Percentiles rank a stretch among this genome's conserved stretches.
Evolutionary conservation across 106 monocot genomes (phyloP).

Genomic region (Acorus calamus): DNA sequence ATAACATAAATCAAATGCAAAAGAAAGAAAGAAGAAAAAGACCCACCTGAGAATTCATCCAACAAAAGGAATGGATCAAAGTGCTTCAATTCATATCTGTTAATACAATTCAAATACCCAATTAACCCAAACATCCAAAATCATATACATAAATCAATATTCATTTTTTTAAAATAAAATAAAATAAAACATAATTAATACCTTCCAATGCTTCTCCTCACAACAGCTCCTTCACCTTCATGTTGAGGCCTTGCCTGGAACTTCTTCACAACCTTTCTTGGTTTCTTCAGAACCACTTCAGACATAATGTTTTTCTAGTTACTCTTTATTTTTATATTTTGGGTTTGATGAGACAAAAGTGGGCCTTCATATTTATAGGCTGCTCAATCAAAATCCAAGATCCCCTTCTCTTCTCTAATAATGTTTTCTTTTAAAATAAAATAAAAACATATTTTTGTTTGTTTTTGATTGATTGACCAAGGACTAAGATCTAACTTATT

Average conservation of each 20-base stretch:
- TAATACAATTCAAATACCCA: not conserved
- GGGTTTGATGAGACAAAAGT: too few species aligned
- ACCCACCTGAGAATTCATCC: conserved; percentile 61
- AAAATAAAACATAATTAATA: not conserved
- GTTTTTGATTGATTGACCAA: too few species aligned
- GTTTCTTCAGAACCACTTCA: conserved; percentile 18
- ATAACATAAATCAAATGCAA: not conserved
- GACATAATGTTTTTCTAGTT: too few species aligned
- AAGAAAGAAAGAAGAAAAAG: not conserved
- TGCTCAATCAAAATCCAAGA: too few species aligned
- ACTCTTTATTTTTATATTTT: too few species aligned
- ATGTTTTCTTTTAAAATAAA: too few species aligned
- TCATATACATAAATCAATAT: not conserved
- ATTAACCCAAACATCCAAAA: not conserved
- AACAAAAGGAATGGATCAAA: conserved; percentile 69
- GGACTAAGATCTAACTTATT: too few species aligned
- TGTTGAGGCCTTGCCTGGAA: conserved; percentile 52
- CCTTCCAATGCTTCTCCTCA: conserved; percentile 80
- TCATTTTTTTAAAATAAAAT: not conserved
- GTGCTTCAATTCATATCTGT: conserved; percentile 53
- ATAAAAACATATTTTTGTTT: too few species aligned
- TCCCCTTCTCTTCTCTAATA: too few species aligned
- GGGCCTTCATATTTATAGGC: too few species aligned
- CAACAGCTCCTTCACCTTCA: conserved; percentile 69
- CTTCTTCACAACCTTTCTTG: conserved; percentile 41